Conservation (phyloP, 768 basidiomycete species). For the Floccularia luteovirens region DNA sequence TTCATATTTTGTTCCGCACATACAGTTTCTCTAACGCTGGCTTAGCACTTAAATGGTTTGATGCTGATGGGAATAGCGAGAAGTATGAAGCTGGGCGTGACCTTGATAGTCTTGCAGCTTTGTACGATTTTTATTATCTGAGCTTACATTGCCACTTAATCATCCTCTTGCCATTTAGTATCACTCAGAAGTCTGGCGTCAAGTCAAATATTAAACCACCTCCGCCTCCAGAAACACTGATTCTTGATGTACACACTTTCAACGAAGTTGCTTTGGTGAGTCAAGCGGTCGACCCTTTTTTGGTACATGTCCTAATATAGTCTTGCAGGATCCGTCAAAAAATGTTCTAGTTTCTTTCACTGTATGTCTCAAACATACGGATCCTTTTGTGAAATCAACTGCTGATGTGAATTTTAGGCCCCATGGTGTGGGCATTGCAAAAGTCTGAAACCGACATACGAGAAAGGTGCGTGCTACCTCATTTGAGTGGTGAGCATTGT, state of each 20-base stretch:
- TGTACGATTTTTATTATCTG: slow-evolving; percentile 40
- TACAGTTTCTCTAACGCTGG: slow-evolving; percentile 6
- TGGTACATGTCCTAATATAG: slow-evolving; percentile 1
- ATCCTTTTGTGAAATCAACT: neutral
- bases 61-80: slow-evolving; percentile 54
- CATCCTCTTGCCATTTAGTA: slow-evolving; percentile 29
- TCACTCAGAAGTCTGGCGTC: slow-evolving; percentile 67
- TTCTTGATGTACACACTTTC: slow-evolving; percentile 69
- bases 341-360: slow-evolving; percentile 84
- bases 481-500: neutral
- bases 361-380: slow-evolving; percentile 24
- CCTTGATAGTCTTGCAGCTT: slow-evolving; percentile 64
- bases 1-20: slow-evolving; percentile 20
- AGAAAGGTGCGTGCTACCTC: slow-evolving; percentile 44
- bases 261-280: slow-evolving; percentile 64
- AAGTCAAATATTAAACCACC: slow-evolving; percentile 88
- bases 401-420: slow-evolving; percentile 25
- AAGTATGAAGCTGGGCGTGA: slow-evolving; percentile 77
- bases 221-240: slow-evolving; percentile 59
- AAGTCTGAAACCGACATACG: slow-evolving; percentile 78
- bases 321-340: slow-evolving; percentile 53
- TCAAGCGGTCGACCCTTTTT: neutral
- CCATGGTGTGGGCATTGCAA: slow-evolving; percentile 97
- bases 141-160: neutral
- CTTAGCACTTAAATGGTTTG: slow-evolving; percentile 89